These are phyloP conservation scores for Leccinum olivaceopallidum DNA, from an alignment of 768 basidiomycete genomes.

Conservation along the genomic window DNA sequence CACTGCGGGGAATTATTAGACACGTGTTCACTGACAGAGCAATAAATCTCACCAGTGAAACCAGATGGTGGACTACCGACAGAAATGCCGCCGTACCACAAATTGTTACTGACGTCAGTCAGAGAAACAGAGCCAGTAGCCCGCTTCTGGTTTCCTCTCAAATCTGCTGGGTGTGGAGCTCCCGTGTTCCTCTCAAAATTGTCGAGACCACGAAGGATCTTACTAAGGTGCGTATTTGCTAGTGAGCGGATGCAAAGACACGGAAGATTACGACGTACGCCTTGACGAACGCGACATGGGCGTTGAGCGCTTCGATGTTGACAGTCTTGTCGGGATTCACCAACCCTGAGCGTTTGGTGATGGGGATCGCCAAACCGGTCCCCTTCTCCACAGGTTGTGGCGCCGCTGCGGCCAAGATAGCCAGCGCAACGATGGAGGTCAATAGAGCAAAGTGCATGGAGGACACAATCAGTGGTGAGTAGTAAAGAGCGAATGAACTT, in stretches of 20 bases:
- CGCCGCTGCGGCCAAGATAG: slow-evolving; percentile 6
- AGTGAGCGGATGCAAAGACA: not conserved
- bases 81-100: slow-evolving; percentile 15
- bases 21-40: not conserved
- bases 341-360: slow-evolving; percentile 8
- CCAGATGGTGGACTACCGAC: slow-evolving; percentile 3
- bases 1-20: not conserved
- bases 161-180: not conserved
- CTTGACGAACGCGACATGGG: slow-evolving; percentile 3
- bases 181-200: slow-evolving; percentile 9
- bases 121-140: not conserved
- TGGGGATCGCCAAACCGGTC: slow-evolving; percentile 7
- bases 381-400: not conserved
- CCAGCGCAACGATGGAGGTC: slow-evolving; percentile 8
- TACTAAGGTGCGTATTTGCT: not conserved
- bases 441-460: not conserved
- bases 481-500: not conserved
- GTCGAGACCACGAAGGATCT: slow-evolving; percentile 1
- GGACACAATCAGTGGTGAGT: no score
- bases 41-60: not conserved
- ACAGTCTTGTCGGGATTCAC: slow-evolving; percentile 11
- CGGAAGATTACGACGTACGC: slow-evolving; percentile 5
- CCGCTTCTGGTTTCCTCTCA: not conserved
- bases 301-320: slow-evolving; percentile 4
- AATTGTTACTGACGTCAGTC: not conserved